Evolutionary conservation across 2,329 filamentous ascomycete genomes (phyloP), one percentile per base, ranked within the genome.

Genomic region (Corinectria fuckeliana): DNA sequence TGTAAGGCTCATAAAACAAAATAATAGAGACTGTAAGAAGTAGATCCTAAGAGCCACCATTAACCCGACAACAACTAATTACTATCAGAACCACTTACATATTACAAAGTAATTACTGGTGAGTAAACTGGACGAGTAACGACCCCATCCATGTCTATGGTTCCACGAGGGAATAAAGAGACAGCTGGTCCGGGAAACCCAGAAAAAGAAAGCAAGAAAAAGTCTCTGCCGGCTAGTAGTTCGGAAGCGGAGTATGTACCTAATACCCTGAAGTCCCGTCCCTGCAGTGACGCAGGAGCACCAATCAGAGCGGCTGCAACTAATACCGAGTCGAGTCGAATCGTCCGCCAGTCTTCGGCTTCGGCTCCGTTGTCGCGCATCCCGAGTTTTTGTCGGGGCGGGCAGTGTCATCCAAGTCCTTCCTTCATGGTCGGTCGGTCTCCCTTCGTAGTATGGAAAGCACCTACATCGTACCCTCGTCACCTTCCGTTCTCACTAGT

Each of bases 331-430:
- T 59, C 42, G 60, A 59, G 58, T 65, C 62, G 56, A 53, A 41
- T 28, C 47, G 39, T 54, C 58, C 48, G 55, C 39, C 58, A 16
- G 34, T 47, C 52, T 55, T 51, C 56, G 51, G 42, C 52, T 55
- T 51, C 56, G 51, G 42, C 42, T 50, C 41, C 44, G 56, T 61
- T 60, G 52, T 62, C 63, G 59, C 52, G 56, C 59, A 57, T 70
- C 63, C 63, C 68, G 68, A 70, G 65, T 64, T 67, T 70, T 70
- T 69, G 68, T 69, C 68, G 68, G 66, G 57, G 60, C 67, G n/a
- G 53, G 56, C 54, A 36, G 34, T 36, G 16, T 18, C 32, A 48
- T 30, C 21, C 32, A 30, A 20, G 25, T 21, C 5, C 49, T 51
- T 20, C 26, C 26, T 36, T 23, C 32, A 23, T 9, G 48, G 23